Evolutionary conservation across 345 rosid genomes (phyloP).

Genomic region (Sonneratia caseolaris): DNA sequence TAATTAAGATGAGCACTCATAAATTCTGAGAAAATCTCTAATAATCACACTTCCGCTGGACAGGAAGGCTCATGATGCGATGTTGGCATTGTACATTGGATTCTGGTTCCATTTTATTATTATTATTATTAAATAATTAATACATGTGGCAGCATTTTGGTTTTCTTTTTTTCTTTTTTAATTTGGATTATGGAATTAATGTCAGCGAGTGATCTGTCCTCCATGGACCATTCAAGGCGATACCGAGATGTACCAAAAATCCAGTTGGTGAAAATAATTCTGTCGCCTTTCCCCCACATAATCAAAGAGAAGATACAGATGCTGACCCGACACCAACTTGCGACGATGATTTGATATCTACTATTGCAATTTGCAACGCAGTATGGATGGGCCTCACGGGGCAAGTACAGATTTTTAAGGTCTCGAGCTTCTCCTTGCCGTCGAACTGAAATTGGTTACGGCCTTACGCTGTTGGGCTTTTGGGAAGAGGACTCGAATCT

Average conservation of each 20-base stretch:
- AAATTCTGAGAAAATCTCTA: too few relatives aligned
- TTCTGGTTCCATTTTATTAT: background rate
- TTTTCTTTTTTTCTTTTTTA: background rate
- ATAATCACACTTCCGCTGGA: too few relatives aligned
- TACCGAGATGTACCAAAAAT: too few relatives aligned
- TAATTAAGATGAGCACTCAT: too few relatives aligned
- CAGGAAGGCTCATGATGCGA: too few relatives aligned
- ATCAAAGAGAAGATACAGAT: background rate
- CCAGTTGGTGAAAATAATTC: background rate
- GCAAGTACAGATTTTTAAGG: background rate
- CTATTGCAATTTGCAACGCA: background rate
- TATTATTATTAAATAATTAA: background rate
- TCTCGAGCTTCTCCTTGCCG: background rate
- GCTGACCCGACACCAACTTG: background rate
- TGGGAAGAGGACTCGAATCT: too few relatives aligned
- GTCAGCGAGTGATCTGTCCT: background rate
- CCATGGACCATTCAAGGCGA: background rate
- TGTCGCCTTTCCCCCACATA: background rate
- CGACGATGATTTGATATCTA: background rate
- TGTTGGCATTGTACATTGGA: background rate
- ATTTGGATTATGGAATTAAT: background rate
- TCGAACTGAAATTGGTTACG: background rate
- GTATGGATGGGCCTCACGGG: too few relatives aligned
- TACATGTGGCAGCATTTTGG: background rate
- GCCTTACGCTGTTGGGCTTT: too few relatives aligned